Conservation (phyloP, 768 basidiomycete genomes). For the Tricholoma furcatifolium region DNA sequence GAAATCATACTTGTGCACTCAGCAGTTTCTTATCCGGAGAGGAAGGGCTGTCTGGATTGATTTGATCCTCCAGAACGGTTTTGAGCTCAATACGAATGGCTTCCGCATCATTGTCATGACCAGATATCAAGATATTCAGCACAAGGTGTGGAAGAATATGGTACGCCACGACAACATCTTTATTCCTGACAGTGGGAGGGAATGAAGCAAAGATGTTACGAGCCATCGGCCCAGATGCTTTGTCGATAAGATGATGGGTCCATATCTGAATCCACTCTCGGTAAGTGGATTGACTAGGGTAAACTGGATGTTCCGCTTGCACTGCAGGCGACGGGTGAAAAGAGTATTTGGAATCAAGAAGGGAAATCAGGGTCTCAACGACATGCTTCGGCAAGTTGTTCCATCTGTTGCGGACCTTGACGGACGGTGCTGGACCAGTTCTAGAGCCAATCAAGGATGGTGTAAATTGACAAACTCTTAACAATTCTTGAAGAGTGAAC, state of each 20-base stretch:
- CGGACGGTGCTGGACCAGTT: slow-evolving; percentile 46
- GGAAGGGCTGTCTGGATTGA: slow-evolving; percentile 55
- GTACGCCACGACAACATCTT: slow-evolving; percentile 93
- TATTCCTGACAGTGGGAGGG: slow-evolving; percentile 73
- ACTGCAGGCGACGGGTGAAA: slow-evolving; percentile 42
- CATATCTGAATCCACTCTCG: slow-evolving; percentile 95
- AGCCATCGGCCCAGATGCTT: slow-evolving; percentile 56
- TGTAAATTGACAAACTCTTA: slow-evolving; percentile 85
- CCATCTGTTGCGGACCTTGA: slow-evolving; percentile 79
- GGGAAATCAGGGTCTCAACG: slow-evolving; percentile 80
- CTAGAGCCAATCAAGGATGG: slow-evolving; percentile 64
- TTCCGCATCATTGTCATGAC: slow-evolving; percentile 55
- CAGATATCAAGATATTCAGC: slow-evolving; percentile 79
- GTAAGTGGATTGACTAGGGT: slow-evolving; percentile 74
- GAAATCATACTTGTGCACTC: slow-evolving; percentile 80
- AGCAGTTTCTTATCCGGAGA: slow-evolving; percentile 79
- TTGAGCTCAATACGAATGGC: slow-evolving; percentile 76
- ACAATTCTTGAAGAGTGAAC: slow-evolving; percentile 88
- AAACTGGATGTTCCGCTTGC: slow-evolving; percentile 68
- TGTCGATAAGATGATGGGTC: slow-evolving; percentile 78
- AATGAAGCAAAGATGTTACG: slow-evolving; percentile 76
- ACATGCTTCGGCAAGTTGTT: slow-evolving; percentile 76
- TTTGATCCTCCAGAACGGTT: slow-evolving; percentile 85
- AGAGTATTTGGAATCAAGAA: slow-evolving; percentile 70
- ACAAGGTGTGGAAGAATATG: slow-evolving; percentile 91